Percentiles rank a stretch among this genome's conserved stretches.
Conservation (phyloP, 2,329 filamentous ascomycete species). For the Cytospora leucostoma region DNA sequence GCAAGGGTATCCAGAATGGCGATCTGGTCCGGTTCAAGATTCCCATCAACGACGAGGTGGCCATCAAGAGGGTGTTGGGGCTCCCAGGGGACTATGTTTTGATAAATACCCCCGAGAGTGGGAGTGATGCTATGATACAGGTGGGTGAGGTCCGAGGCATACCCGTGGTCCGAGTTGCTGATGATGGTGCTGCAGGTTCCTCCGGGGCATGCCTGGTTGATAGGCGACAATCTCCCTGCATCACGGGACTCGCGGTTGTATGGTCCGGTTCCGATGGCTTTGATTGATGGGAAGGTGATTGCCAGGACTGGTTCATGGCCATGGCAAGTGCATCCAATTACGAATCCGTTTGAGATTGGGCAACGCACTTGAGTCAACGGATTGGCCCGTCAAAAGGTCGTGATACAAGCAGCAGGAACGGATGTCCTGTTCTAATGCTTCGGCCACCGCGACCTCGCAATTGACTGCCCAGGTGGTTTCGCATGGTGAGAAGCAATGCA, state of each 20-base stretch:
- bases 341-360: conserved; percentile 36
- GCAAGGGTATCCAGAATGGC: conserved; percentile 68
- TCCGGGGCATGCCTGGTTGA: conserved; percentile 86
- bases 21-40: conserved; percentile 81
- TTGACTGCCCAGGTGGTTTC: no score
- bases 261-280: conserved; percentile 81
- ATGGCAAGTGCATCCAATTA: conserved; percentile 51
- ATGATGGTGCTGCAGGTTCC: conserved; percentile 63
- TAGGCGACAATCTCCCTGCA: conserved; percentile 81
- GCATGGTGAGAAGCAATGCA: neutral
- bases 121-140: conserved; percentile 62
- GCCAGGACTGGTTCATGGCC: conserved; percentile 53
- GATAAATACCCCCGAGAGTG: conserved; percentile 59
- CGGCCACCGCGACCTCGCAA: neutral
- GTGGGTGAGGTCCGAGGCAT: conserved; percentile 49
- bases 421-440: neutral
- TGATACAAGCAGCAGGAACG: neutral
- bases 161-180: neutral
- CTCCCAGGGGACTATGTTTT: conserved; percentile 77
- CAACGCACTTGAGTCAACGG: neutral
- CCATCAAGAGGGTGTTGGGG: conserved; percentile 78
- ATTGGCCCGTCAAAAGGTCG: neutral
- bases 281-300: conserved; percentile 82
- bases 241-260: conserved; percentile 86
- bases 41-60: conserved; percentile 62